Evolutionary conservation across 129 eudicot genomes (phyloP).

Genomic region (Helichrysum umbraculigerum): DNA sequence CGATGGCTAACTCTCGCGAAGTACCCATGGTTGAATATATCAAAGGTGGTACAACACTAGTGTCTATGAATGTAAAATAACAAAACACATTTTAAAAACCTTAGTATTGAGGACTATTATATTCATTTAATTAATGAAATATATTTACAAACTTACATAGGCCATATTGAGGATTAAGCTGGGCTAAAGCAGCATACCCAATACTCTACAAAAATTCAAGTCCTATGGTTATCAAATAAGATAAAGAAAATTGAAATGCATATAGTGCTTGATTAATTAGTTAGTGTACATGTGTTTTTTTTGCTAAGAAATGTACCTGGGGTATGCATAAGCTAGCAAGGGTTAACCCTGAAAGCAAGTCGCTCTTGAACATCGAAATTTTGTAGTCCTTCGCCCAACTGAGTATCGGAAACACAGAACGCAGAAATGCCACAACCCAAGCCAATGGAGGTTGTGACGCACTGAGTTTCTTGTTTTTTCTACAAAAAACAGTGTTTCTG

Average conservation of each 20-base stretch:
- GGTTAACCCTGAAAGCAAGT: constrained; percentile 61
- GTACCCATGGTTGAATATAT: constrained; percentile 85
- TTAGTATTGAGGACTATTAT: too few species aligned
- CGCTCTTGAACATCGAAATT: constrained; percentile 53
- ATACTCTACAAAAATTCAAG: constrained; percentile 51
- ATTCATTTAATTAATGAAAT: too few species aligned
- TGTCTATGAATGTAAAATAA: constrained; percentile 41
- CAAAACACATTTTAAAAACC: too few species aligned
- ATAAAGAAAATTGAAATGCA: not conserved
- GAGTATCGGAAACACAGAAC: constrained; percentile 53
- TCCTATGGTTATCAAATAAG: not conserved
- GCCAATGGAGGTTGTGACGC: constrained; percentile 35
- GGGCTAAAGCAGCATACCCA: constrained; percentile 82
- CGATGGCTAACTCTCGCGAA: constrained; percentile 85
- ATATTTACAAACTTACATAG: constrained; percentile 77
- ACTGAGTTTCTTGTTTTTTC: constrained; percentile 26
- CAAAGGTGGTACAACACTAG: constrained; percentile 87
- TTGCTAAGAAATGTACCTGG: constrained; percentile 46
- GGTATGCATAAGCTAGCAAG: constrained; percentile 74
- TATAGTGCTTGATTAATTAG: not conserved
- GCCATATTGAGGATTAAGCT: constrained; percentile 80
- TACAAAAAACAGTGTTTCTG: constrained; percentile 35
- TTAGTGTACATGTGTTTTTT: constrained; percentile 1
- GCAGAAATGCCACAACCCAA: constrained; percentile 23
- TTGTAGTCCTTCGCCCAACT: constrained; percentile 55